phyloP scores from a whole-genome alignment of 768 basidiomycete species.

The Nidula microcarpa region DNA sequence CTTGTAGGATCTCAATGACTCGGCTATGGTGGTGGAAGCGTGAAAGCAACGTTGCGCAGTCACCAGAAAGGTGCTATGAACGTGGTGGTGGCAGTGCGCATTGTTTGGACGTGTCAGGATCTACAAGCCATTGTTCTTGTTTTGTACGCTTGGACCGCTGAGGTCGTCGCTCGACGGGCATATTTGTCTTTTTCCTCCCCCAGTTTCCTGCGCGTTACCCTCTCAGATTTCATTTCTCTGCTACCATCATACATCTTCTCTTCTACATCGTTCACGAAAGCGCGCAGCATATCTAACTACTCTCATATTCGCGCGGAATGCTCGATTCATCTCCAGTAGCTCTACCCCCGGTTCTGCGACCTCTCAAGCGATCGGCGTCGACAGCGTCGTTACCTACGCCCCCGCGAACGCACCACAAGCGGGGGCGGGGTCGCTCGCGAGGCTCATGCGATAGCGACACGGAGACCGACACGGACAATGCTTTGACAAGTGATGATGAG shows the following conservation, averaged over 20 bases:
- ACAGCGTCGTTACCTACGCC: constrained; percentile 65
- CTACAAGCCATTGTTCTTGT: no score
- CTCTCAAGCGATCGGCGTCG: constrained; percentile 63
- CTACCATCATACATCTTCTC: not conserved
- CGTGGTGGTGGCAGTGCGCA: no score
- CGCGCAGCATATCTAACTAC: not conserved
- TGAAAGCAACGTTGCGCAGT: no score
- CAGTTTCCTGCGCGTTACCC: not conserved
- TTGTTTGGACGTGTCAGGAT: no score
- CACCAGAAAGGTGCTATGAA: no score
- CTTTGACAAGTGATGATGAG: constrained; percentile 32
- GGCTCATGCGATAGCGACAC: constrained; percentile 43
- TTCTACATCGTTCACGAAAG: not conserved
- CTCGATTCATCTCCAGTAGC: constrained; percentile 29
- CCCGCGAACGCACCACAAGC: constrained; percentile 54
- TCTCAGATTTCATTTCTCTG: not conserved
- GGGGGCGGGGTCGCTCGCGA: constrained; percentile 37
- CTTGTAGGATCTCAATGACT: no score
- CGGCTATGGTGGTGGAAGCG: no score
- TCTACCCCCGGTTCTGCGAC: constrained; percentile 27
- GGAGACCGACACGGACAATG: constrained; percentile 26
- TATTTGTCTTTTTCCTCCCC: not conserved
- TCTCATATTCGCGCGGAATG: constrained; percentile 8
- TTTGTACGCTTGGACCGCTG: no score
- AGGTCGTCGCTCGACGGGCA: no score